Conservation (phyloP, 441 rosid species). For the Kokia cookei region DNA sequence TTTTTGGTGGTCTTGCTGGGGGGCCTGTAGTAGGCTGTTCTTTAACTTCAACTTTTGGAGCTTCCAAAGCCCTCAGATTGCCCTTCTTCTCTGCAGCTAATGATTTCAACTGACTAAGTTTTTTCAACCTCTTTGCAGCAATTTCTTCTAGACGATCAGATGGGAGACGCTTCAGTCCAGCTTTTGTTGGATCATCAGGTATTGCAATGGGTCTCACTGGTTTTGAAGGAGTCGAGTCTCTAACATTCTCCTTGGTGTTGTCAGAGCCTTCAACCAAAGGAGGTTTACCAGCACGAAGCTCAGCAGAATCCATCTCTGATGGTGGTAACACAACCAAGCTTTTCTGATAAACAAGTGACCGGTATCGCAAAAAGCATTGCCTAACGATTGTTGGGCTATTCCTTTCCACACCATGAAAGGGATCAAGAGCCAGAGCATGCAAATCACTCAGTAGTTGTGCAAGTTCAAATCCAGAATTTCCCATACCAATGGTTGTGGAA, state of each 20-base stretch:
- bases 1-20: conserved; percentile 30
- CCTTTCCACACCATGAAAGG: conserved; percentile 52
- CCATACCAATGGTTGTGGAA: conserved; percentile 13
- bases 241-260: conserved; percentile 22
- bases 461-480: conserved; percentile 36
- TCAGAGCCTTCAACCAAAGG: conserved; percentile 15
- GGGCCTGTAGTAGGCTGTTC: conserved; percentile 23
- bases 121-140: conserved; percentile 68
- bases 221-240: conserved; percentile 37
- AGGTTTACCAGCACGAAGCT: conserved; percentile 25
- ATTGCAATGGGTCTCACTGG: conserved; percentile 33
- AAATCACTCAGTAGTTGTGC: conserved; percentile 56
- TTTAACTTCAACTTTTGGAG: conserved; percentile 47
- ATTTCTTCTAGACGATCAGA: conserved; percentile 82
- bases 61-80: conserved; percentile 30
- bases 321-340: conserved; percentile 52
- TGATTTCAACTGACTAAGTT: conserved; percentile 40
- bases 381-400: conserved; percentile 33
- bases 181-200: conserved; percentile 55
- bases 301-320: conserved; percentile 30
- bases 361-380: conserved; percentile 62
- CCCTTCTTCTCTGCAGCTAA: conserved; percentile 63
- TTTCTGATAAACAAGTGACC: conserved; percentile 69
- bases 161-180: conserved; percentile 65
- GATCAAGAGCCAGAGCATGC: conserved; percentile 70